These are phyloP conservation scores for Wickerhamomyces chambardii DNA, from an alignment of 805 yeast species.

Conservation along the genomic window DNA sequence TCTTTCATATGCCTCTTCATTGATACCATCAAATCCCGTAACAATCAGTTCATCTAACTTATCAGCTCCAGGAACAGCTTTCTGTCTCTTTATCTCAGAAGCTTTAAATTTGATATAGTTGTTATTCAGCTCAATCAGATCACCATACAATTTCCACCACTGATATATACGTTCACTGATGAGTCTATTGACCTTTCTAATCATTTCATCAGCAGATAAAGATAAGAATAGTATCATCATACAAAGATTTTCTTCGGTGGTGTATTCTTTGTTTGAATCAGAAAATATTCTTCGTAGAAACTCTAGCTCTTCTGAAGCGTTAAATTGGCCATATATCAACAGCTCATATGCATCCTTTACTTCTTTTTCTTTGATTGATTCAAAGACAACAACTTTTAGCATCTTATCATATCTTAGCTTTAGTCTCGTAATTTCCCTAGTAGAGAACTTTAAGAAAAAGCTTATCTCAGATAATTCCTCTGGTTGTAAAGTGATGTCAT, in stretches of 20 bases:
- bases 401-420: constrained; percentile 22
- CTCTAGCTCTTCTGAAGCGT: constrained; percentile 9
- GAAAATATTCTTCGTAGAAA: constrained; percentile 5
- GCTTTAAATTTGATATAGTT: constrained; percentile 19
- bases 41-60: constrained; percentile 2
- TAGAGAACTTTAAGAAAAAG: constrained; percentile 37
- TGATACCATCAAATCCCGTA: constrained; percentile 15
- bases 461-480: constrained; percentile 36
- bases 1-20: constrained; percentile 14
- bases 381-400: constrained; percentile 25
- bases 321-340: constrained; percentile 1
- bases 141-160: constrained; percentile 39
- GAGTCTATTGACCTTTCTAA: constrained; percentile 21
- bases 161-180: constrained; percentile 23
- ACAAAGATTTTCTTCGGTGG: constrained; percentile 9
- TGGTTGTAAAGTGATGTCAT: constrained; percentile 16
- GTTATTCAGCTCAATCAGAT: constrained; percentile 25
- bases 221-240: constrained; percentile 11
- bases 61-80: background rate
- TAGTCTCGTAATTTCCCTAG: constrained; percentile 29
- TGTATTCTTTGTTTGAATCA: constrained; percentile 13
- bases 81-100: constrained; percentile 7
- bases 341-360: constrained; percentile 8
- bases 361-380: constrained; percentile 11
- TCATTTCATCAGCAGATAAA: constrained; percentile 16